These are phyloP conservation scores for Athelia sp. DNA, from an alignment of 1,284 basidiomycete species.

Conservation along the genomic window DNA sequence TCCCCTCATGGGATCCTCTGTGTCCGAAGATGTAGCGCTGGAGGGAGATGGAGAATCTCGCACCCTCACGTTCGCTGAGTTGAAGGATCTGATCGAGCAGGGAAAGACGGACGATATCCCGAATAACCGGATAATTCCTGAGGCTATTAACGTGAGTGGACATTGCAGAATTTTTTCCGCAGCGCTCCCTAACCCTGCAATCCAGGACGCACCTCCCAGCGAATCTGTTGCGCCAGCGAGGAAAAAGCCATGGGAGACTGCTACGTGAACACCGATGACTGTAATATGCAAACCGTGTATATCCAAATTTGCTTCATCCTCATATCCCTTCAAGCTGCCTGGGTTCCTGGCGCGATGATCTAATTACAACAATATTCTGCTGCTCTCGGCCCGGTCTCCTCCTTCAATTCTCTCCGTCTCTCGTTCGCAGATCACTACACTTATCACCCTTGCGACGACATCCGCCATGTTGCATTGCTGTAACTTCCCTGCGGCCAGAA, in stretches of 20 bases:
- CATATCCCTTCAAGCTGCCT: no score
- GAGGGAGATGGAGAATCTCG: slow-evolving; percentile 25
- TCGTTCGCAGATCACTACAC: slow-evolving; percentile 36
- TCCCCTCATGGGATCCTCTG: slow-evolving; percentile 2
- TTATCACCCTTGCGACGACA: slow-evolving; percentile 23
- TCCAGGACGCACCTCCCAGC: slow-evolving; percentile 48
- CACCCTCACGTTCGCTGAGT: slow-evolving; percentile 57
- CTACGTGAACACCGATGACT: no score
- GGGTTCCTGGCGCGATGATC: no score
- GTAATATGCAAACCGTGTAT: no score
- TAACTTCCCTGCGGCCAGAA: no score
- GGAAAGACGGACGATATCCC: slow-evolving; percentile 69
- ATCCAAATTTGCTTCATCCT: no score
- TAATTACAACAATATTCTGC: no score
- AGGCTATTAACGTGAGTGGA: slow-evolving; percentile 51
- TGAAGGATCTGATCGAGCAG: slow-evolving; percentile 64
- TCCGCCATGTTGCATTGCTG: slow-evolving; percentile 1
- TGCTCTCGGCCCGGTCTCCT: slow-evolving; percentile 29
- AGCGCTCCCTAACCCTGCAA: slow-evolving; percentile 1
- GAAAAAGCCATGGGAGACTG: slow-evolving; percentile 61
- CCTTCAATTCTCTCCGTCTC: slow-evolving; percentile 41
- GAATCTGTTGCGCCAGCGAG: slow-evolving; percentile 39
- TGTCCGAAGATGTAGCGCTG: background rate
- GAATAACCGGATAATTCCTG: slow-evolving; percentile 67
- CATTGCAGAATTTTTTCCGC: background rate